A percentile compares a stretch with the other conserved stretches of the same genome.
phyloP scores from a whole-genome alignment of 495 filamentous ascomycete genomes.

The Clohesyomyces aquaticus region DNA sequence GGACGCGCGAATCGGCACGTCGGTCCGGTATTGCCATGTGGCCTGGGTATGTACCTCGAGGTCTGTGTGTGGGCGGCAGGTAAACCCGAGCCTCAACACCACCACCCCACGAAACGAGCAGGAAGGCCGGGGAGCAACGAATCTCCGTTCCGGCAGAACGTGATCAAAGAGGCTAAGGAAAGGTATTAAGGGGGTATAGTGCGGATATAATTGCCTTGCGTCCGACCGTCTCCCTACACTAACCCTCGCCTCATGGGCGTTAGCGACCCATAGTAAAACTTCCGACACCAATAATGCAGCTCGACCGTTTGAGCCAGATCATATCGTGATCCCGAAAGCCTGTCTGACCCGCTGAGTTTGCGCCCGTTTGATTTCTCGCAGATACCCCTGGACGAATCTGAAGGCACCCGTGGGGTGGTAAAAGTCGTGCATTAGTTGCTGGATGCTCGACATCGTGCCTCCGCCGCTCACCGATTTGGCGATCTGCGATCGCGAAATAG shows the following conservation, averaged over 20 bases:
- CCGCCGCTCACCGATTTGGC: not conserved
- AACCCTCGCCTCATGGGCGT: no score
- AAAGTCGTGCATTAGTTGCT: not conserved
- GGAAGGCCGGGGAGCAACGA: conserved; percentile 4
- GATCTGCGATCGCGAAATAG: not conserved
- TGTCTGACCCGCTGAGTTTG: not conserved
- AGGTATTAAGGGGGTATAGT: conserved; percentile 13
- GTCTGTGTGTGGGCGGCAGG: not conserved
- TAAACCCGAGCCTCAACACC: not conserved
- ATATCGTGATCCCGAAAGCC: not conserved
- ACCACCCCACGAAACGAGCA: not conserved
- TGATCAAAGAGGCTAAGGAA: no score
- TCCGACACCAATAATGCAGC: not conserved
- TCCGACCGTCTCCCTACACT: not conserved
- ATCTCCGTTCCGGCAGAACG: conserved; percentile 20
- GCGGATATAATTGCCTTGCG: conserved; percentile 1
- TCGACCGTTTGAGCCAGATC: conserved; percentile 7
- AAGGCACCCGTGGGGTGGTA: not conserved
- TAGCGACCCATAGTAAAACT: no score
- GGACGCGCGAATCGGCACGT: not conserved
- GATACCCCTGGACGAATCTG: not conserved
- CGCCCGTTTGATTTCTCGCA: not conserved
- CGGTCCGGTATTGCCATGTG: conserved; percentile 18
- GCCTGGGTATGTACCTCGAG: not conserved
- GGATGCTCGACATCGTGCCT: not conserved